Evolutionary conservation across 2,329 filamentous ascomycete species (phyloP), one percentile per base, ranked within the genome.

Genomic region (Colletotrichum sp.): DNA sequence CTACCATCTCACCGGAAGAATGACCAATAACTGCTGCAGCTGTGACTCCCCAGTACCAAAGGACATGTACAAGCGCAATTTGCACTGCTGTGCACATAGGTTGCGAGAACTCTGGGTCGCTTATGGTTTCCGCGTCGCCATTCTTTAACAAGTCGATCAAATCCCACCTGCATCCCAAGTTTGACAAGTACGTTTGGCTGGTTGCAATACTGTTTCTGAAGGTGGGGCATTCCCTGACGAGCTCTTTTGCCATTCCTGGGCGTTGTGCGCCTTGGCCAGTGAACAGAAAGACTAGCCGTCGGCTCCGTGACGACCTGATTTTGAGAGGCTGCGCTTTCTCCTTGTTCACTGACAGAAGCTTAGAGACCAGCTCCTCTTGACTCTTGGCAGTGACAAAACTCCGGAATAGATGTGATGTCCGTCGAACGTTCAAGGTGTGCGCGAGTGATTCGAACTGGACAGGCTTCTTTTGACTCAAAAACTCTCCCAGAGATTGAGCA

Each of bases 1-100:
- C 78, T 6, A 64, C 74, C 16, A 90, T 88, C 77, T 90, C 88
- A 2, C 88, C 88, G 1, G 86, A 87, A 0, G 87, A 89, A 78
- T 90, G 88, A 4, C 88, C 88, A 5, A 88, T 82, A 1, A 87
- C 86, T 3, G 81, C 82, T 3, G 77, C 55, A 5, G 86, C 82
- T 1, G 74, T 61, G 26, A 88, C 72, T 2, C 83, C 83, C 12
- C 83, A 84, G 0, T 79, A 71, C 0, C 72, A 48, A 2, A 84
- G 74, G 6, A 81, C 69, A 6, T 83, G 79, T 7, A 83, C 78
- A 3, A 84, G 67, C 13, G 79, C 73, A 12, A 85, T 77, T 63
- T 84, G 81, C 0, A 84, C 60, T 0, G 81, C 82, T 2, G 83
- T 84, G 34, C 81, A 83, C 0, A 83, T 74, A 1, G 83, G 81